Evolutionary conservation across 2,329 filamentous ascomycete genomes (phyloP), one percentile per base, ranked within the genome.

Genomic region (Fusarium verticillioides): DNA sequence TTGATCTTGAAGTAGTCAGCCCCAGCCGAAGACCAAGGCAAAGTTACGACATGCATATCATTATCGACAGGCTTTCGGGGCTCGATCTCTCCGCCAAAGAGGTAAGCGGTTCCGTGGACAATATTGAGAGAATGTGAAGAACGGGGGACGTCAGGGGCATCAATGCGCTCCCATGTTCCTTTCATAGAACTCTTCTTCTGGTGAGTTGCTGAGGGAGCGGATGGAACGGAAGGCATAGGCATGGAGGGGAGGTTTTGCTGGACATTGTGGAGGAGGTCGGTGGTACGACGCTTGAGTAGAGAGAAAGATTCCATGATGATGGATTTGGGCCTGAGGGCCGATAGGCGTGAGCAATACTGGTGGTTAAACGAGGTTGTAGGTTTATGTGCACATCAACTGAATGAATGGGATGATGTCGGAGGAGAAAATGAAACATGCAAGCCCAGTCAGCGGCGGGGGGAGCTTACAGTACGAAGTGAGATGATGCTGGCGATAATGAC

Each of bases 71-170:
- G 91, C 78, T 93, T 84, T 53, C 90, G 86, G 7, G 92, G 87
- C 50, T 85, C 83, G 64, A 91, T 82, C 80, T 96, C 94, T 74
- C 94, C 94, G 67, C 94, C 94, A 78, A 95, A 97, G 76, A 97
- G 86, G 81, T 90, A 92, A 46, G 88, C 87, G 43, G 83, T 83
- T 32, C 86, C 83, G 39, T 83, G 83, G 52, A 91, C 79, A 50
- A 92, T 86, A 47, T 93, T 87, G 74, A 95, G 80, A 7, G 89
- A 88, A 78, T 96, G 94, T 1, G 93, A 95, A 3, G 94, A 96
- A 60, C 93, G 91, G 43, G 90, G 89, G 12, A 95, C 85, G 2
- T 84, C 73, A 7, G 88, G 86, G 39, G 88, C 78, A 44, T 85
- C 79, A 75, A 92, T 85, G 75, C 86, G 87, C 77, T 90, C 85